Evolutionary conservation across 345 rosid genomes (phyloP), one percentile per base, ranked within the genome.

Genomic region (Mallotus nudiflorus): DNA sequence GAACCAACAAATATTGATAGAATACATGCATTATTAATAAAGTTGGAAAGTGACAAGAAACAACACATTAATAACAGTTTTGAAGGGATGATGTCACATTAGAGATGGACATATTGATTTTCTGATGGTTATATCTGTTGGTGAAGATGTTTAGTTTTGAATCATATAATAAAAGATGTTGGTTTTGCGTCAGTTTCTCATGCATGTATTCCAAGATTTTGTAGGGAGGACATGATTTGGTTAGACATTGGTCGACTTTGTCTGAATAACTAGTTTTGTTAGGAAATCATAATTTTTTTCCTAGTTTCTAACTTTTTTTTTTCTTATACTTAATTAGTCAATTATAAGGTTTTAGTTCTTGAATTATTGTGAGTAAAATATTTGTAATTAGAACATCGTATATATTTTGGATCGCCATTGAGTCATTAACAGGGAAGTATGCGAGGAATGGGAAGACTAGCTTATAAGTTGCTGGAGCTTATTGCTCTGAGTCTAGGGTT

Each of bases 401-500:
- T n/a, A n/a, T n/a, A n/a, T n/a, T n/a, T n/a, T n/a, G n/a, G n/a
- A n/a, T n/a, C n/a, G n/a, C 29, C 9, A 1, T 9, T n/a, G n/a
- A n/a, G n/a, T n/a, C n/a, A n/a, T n/a, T n/a, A 46, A n/a, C 71
- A 88, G 96, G 82, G 77, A 81, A 42, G 65, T 76, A 53, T 81
- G 79, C 29, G 78, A 82, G 60, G 87, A 78, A 60, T 80, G 70
- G 88, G 85, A 56, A 85, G 70, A 66, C 60, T 89, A 40, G 90
- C 83, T 0, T 78, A 37, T 66, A 79, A 69, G 54, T 64, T 87
- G 50, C 48, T 84, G 75, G 89, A 81, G 71, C 80, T 87, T 3
- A 63, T 89, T n/a, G 82, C 90, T 48, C 42, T 82, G 69, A 84
- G 92, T 78, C 65, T 89, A 80, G 87, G 87, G 40, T 79, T 89